Evolutionary conservation across 2,329 filamentous ascomycete genomes (phyloP).

Genomic region (Celoporthe dispersa): DNA sequence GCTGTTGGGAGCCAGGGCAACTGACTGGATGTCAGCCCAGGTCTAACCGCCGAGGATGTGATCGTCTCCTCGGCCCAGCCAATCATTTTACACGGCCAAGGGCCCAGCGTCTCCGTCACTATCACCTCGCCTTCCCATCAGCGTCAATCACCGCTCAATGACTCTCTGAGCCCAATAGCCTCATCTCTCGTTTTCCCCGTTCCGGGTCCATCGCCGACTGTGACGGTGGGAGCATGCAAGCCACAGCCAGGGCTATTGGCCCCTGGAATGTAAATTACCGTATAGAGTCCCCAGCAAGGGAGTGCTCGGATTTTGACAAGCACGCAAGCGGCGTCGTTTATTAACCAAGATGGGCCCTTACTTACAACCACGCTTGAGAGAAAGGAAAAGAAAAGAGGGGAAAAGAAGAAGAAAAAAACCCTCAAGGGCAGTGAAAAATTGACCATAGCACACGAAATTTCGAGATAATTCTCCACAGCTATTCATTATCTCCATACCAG

Average conservation of each 20-base stretch:
- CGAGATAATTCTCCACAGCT: background rate
- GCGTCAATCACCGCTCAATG: background rate
- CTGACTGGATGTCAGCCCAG: background rate
- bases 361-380: background rate
- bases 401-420: no score
- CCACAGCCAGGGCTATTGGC: background rate
- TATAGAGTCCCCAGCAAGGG: background rate
- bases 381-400: background rate
- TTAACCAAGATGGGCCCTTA: background rate
- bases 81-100: background rate
- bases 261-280: background rate
- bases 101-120: background rate
- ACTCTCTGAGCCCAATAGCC: background rate
- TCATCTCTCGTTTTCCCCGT: background rate
- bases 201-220: background rate
- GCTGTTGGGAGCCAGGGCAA: background rate
- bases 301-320: background rate
- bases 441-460: background rate
- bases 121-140: background rate
- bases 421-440: background rate
- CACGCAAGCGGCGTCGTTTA: background rate
- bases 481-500: background rate
- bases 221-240: background rate
- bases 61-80: background rate
- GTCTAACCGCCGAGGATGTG: conserved; percentile 1